Evolutionary conservation across 495 filamentous ascomycete species (phyloP).

Genomic region (Coniosporium apollinis): DNA sequence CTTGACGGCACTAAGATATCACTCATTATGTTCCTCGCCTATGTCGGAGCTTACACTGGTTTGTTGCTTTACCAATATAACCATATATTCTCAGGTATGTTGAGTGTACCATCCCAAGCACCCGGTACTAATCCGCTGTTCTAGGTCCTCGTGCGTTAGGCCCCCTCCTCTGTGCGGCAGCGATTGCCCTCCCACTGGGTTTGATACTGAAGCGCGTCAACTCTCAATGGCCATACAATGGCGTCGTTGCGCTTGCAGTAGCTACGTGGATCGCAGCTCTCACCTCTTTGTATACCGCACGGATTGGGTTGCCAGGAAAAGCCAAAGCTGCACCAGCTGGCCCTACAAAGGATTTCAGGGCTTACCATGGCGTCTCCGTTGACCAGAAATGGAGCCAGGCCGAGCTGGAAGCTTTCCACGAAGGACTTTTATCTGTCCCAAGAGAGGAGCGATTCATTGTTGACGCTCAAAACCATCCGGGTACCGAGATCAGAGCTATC

Average conservation of each 20-base stretch:
- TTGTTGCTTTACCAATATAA: slow-evolving; percentile 45
- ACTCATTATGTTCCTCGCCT: slow-evolving; percentile 34
- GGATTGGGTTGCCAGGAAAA: slow-evolving; percentile 15
- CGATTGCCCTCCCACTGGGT: no score
- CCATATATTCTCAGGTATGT: no score
- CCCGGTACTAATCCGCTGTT: no score
- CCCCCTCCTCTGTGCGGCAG: slow-evolving; percentile 29
- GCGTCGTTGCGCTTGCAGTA: slow-evolving; percentile 32
- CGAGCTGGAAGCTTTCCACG: slow-evolving; percentile 32
- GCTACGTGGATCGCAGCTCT: slow-evolving; percentile 39
- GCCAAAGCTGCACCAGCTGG: no score
- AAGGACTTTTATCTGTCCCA: slow-evolving; percentile 14
- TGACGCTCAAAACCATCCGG: slow-evolving; percentile 28
- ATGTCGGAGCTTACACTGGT: slow-evolving; percentile 39
- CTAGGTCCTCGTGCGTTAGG: no score
- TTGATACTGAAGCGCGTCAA: no score
- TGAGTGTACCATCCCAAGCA: no score
- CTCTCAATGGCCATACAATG: no score
- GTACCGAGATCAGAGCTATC: slow-evolving; percentile 30
- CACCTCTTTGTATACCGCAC: slow-evolving; percentile 27
- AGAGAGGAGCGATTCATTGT: slow-evolving; percentile 26
- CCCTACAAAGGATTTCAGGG: no score
- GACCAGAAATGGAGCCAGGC: no score
- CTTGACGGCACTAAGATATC: slow-evolving; percentile 29
- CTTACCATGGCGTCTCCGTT: no score